Evolutionary conservation across 2,329 filamentous ascomycete species (phyloP), one percentile per base, ranked within the genome.

Genomic region (Colletotrichum orbiculare): DNA sequence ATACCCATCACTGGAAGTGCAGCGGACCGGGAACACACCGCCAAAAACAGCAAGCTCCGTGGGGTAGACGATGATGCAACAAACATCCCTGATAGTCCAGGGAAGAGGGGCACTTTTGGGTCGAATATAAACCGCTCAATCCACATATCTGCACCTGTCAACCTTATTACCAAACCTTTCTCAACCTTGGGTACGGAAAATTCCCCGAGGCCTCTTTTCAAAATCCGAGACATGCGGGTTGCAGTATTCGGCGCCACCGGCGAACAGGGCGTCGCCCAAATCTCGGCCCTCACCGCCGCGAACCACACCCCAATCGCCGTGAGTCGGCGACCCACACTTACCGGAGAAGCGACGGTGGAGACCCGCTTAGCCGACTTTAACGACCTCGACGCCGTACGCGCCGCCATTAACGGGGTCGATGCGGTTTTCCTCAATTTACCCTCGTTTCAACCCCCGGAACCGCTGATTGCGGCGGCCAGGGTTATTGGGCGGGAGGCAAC

Each of bases 391-490:
- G 67, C 66, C 35, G 60, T 71, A 12, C 52, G 43, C 4, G 46
- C 34, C n/a, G 67, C 66, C 12, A 48, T 72, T 1, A 39, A 42
- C 13, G 63, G 53, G 8, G 69, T 55, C 15, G 70, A 72, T 10
- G 62, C 69, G 10, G 59, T 72, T 33, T 72, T 73, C 54, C 67
- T 73, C 41, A 73, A 73, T 49, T 53, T 73, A 10, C 71, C 71
- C 13, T 72, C 71, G 1, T 73, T 73, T 52, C 70, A 73, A 39
- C 41, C 56, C 2, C 57, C 66, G 0, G 80, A 73, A 2, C 89
- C 85, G 0, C 81, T 84, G 1, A 79, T 76, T 15, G 82, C 84
- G 6, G 87, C 84, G 0, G 87, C 87, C 55, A 88, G 83, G 0
- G 82, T 86, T 2, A 90, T 78, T 2, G 89, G 87, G 33, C 79